A percentile compares a stretch with the other conserved stretches of the same genome.
phyloP scores from a whole-genome alignment of 371 early-diverging fungal genomes.

The Nosema muscidifuracis region DNA sequence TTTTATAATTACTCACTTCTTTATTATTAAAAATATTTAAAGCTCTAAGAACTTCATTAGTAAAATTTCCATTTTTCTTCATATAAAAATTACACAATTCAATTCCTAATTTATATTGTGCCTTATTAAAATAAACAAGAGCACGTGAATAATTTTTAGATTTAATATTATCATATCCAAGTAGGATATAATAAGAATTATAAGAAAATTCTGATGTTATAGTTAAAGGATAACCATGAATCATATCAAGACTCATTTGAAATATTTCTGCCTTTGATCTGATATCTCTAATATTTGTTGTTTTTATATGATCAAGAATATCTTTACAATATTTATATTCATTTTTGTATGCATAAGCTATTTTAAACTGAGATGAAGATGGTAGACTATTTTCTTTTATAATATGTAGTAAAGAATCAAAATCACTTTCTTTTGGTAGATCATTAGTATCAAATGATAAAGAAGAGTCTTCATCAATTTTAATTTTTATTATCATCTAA shows the following conservation, averaged over 20 bases:
- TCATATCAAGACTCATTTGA: neutral
- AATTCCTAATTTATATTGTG: constrained; percentile 30
- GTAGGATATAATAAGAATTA: constrained; percentile 26
- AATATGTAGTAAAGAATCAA: constrained; percentile 9
- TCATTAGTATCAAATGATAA: constrained; percentile 25
- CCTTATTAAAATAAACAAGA: constrained; percentile 35
- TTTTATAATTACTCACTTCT: constrained; percentile 12
- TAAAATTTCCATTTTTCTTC: neutral
- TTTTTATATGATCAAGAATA: constrained; percentile 7
- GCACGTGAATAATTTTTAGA: constrained; percentile 30
- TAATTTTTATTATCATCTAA: constrained; percentile 9
- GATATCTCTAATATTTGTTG: neutral
- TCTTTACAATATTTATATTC: neutral
- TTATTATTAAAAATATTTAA: constrained; percentile 11
- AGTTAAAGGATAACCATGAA: neutral
- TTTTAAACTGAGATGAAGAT: neutral
- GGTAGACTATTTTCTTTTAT: neutral
- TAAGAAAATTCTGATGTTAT: neutral
- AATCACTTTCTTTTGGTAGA: constrained; percentile 8
- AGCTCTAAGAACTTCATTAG: neutral
- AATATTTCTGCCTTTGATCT: neutral
- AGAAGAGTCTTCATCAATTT: neutral
- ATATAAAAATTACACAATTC: constrained; percentile 36
- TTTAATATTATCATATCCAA: constrained; percentile 31
- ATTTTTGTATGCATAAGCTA: constrained; percentile 14